These are phyloP conservation scores for Beverwykella pulmonaria DNA, from an alignment of 495 filamentous ascomycete species.

Conservation along the genomic window DNA sequence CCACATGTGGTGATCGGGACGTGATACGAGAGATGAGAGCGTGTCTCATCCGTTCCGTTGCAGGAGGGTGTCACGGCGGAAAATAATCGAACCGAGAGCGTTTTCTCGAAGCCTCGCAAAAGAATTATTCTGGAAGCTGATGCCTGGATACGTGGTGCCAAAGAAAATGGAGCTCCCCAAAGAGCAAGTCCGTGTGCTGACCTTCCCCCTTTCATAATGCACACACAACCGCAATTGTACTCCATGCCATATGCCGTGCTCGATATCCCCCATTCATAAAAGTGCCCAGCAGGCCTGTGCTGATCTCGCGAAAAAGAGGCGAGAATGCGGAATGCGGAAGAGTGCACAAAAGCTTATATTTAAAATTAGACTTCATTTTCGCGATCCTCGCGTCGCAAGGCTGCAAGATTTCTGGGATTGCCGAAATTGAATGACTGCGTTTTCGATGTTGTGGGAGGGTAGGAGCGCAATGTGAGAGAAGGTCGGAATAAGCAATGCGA, in stretches of 20 bases:
- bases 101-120: too few species aligned
- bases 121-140: too few species aligned
- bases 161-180: too few species aligned
- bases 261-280: background rate
- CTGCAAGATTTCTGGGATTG: background rate
- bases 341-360: background rate
- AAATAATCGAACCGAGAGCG: background rate
- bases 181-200: too few species aligned
- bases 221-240: background rate
- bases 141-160: too few species aligned
- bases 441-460: background rate
- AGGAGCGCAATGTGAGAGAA: background rate
- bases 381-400: background rate
- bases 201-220: background rate
- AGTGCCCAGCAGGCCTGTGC: background rate
- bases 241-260: background rate
- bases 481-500: constrained; percentile 11
- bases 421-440: background rate
- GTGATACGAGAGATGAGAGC: background rate
- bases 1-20: background rate
- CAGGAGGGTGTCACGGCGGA: background rate
- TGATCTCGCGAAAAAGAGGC: background rate
- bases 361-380: background rate
- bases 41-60: background rate
- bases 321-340: background rate